Evolutionary conservation across 345 rosid genomes (phyloP).

Genomic region (Pistacia vera): DNA sequence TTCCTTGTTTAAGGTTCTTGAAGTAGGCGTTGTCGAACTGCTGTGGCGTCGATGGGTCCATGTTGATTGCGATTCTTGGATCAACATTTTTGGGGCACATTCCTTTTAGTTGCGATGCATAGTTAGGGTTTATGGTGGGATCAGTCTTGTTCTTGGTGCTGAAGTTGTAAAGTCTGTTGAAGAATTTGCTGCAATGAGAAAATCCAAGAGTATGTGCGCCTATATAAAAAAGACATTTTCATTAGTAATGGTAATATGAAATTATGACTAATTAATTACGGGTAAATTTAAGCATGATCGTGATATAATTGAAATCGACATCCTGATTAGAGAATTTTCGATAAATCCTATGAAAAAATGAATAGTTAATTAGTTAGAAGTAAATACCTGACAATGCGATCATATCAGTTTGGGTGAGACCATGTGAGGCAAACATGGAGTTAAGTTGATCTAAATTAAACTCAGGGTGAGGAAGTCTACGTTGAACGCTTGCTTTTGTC

Average conservation of each 20-base stretch:
- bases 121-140: conserved; percentile 56
- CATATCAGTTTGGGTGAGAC: conserved; percentile 79
- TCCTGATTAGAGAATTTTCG: too few species aligned
- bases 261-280: too few species aligned
- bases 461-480: conserved; percentile 55
- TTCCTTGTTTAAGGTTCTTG: conserved; percentile 71
- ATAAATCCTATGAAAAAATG: too few species aligned
- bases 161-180: conserved; percentile 66
- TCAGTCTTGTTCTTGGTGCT: conserved; percentile 52
- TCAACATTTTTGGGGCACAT: conserved; percentile 74
- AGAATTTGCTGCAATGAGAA: conserved; percentile 72
- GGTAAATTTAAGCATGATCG: too few species aligned
- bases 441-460: conserved; percentile 70
- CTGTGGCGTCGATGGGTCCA: conserved; percentile 80
- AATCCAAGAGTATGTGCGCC: conserved; percentile 86
- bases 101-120: conserved; percentile 57
- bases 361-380: too few species aligned
- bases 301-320: too few species aligned
- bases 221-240: not conserved
- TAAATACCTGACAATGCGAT: conserved; percentile 77
- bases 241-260: too few species aligned
- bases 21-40: conserved; percentile 77
- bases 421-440: conserved; percentile 54
- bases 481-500: conserved; percentile 62
- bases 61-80: conserved; percentile 71